Percentiles rank a stretch among this genome's conserved stretches.
Conservation (phyloP, 208 protist genomes). For the Leishmania tropica region DNA sequence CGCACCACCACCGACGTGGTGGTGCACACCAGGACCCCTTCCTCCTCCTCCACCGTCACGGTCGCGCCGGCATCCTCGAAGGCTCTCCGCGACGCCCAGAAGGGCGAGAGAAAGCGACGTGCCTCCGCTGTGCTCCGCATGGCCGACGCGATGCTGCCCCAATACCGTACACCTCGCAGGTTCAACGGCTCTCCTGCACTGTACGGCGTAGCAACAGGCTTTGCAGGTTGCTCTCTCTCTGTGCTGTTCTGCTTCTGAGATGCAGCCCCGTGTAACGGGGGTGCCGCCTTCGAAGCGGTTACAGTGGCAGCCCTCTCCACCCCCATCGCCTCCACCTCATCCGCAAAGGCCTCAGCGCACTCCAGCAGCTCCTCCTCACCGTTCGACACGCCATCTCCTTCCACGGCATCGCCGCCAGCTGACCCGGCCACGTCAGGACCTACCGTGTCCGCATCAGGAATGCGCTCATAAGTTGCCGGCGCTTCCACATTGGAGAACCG, state of each 20-base stretch:
- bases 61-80: constrained; percentile 22
- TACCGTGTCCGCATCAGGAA: background rate
- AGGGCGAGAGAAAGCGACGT: constrained; percentile 41
- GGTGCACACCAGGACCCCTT: constrained; percentile 28
- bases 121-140: constrained; percentile 19
- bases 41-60: constrained; percentile 26
- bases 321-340: background rate
- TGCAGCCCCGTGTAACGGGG: background rate
- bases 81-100: constrained; percentile 41
- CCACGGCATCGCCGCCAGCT: background rate
- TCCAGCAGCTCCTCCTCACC: constrained; percentile 39
- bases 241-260: background rate
- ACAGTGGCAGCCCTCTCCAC: background rate
- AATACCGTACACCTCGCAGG: constrained; percentile 28
- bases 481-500: too few relatives aligned
- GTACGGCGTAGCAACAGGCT: background rate
- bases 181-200: constrained; percentile 12
- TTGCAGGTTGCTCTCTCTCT: background rate
- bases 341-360: constrained; percentile 1
- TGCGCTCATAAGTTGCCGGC: background rate
- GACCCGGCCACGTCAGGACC: background rate
- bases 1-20: background rate
- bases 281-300: background rate
- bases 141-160: constrained; percentile 24
- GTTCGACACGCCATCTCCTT: background rate